phyloP scores from a whole-genome alignment of 2,329 filamentous ascomycete species.

The Nemania sp. region DNA sequence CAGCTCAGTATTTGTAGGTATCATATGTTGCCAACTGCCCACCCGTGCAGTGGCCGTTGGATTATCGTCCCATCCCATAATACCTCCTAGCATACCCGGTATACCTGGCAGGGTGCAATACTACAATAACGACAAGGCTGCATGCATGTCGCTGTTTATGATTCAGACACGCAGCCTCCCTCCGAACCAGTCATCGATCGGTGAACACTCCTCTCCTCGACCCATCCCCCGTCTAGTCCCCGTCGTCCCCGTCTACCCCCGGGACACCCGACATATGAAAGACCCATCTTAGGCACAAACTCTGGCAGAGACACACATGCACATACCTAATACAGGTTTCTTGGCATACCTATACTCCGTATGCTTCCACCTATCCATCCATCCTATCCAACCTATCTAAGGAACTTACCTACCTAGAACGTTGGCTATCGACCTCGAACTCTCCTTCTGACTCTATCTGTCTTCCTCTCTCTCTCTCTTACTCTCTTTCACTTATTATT shows the following conservation, averaged over 20 bases:
- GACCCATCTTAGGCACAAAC: constrained; percentile 41
- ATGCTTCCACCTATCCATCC: not conserved
- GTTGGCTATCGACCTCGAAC: not conserved
- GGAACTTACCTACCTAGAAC: not conserved
- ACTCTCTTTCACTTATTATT: not conserved
- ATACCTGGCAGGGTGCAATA: constrained; percentile 16
- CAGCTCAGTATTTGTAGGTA: not conserved
- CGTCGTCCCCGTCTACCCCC: too few relatives aligned
- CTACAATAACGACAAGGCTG: constrained; percentile 33
- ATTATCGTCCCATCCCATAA: not conserved
- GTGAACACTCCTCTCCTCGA: constrained; percentile 13
- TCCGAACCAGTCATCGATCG: constrained; percentile 20
- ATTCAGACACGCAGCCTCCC: constrained; percentile 34
- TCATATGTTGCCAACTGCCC: constrained; percentile 1
- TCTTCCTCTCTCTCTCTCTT: not conserved
- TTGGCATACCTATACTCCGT: constrained; percentile 12
- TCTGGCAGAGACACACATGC: constrained; percentile 24
- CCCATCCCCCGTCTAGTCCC: too few relatives aligned
- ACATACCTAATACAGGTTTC: constrained; percentile 17
- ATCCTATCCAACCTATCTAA: not conserved
- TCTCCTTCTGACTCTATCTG: not conserved
- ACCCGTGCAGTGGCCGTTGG: too few relatives aligned
- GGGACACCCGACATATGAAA: constrained; percentile 13
- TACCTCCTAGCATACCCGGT: not conserved
- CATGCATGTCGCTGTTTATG: constrained; percentile 28